Evolutionary conservation across 257 asterid species (phyloP), one percentile per base, ranked within the genome.

Genomic region (Coffea eugenioides): DNA sequence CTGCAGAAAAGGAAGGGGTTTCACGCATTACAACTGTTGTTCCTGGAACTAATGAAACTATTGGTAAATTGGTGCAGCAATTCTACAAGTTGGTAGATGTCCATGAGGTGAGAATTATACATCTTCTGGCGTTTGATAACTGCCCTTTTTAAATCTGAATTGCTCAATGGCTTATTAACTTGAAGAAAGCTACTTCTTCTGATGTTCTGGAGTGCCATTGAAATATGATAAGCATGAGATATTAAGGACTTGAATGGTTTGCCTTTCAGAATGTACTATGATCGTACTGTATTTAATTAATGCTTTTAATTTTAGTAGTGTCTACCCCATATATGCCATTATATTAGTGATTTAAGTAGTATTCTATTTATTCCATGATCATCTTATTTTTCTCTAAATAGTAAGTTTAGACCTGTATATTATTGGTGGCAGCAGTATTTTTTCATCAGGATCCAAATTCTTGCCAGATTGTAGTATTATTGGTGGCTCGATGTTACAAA

Each of bases 11-110:
- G 75, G 95, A 92, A 77, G 97, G 97, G 59, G 77, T 88, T 81
- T 94, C 98, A 64, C 95, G 97, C 76, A 92, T 94, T 83, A 94
- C 97, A 70, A 94, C 98, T 56, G 98, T 94, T 72, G 92, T 94
- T 85, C 97, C 95, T 78, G 98, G 98, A 71, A 92, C 95, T 57
- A 91, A 91, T 85, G 97, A 89, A 85, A 83, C 90, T 80, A 91
- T 94, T 49, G 83, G 85, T 70, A 90, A 91, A 85, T 84, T 94
- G 90, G 91, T 94, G 80, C 91, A 91, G 81, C 98, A 94, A 71
- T 86, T 94, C 75, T 74, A 86, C 84, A 94, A 94, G 90, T 86
- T 94, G 90, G 88, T 92, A 75, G 97, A 94, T 80, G 84, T 94
- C 80, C 89, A 92, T 78, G 97, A 92, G 94, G 98, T 91, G 83